Base-by-base conservation (phyloP, 225 moss, liverwort and hornwort species). In the Physcomitrium patens region DNA sequence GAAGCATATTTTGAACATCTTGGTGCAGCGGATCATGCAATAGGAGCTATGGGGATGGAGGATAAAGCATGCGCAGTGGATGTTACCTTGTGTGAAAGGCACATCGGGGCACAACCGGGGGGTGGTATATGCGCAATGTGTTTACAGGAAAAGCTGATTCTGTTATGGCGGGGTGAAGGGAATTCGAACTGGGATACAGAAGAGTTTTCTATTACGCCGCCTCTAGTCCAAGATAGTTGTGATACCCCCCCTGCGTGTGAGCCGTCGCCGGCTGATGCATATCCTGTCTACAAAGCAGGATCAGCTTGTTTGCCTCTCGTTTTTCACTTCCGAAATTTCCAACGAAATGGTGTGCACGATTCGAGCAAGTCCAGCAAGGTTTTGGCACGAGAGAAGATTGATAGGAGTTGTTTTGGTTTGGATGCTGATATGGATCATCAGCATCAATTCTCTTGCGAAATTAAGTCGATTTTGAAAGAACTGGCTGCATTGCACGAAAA, bases 121-220 rank as follows among this genome's bases (percentile, higher is more conserved):
- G 87, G 84, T 11, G 84, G 87, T 15, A 74, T 87, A 48, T 87
- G 87, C 67, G 87, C 87, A 19, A 62, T 71, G 8, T 87, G 87
- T 49, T 77, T 87, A 19, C 87, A 87, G 45, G 87, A 87, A 79
- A 77, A 74, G 24, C 64, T 87, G 15, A 26, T 75, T 73, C 77
- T 77, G 79, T 74, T 87, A 37, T 87, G 87, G 87, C 81, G 87
- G 12, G 87, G 87, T 11, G 84, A 87, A 77, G 87, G 79, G 0
- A 77, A 82, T 71, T 79, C 52, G 7, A 77, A 74, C 51, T 84
- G 84, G 87, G 71, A 77, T 48, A 84, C 62, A 11, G 79, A 82
- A 64, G 81, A 81, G 71, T 87, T 78, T 49, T 81, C 77, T 16
- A 49, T 84, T 9, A 87, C 87, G 59, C 87, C 87, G 7, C 87